Conservation (phyloP, 2,329 filamentous ascomycete genomes). For the Domatiomyces globalis region DNA sequence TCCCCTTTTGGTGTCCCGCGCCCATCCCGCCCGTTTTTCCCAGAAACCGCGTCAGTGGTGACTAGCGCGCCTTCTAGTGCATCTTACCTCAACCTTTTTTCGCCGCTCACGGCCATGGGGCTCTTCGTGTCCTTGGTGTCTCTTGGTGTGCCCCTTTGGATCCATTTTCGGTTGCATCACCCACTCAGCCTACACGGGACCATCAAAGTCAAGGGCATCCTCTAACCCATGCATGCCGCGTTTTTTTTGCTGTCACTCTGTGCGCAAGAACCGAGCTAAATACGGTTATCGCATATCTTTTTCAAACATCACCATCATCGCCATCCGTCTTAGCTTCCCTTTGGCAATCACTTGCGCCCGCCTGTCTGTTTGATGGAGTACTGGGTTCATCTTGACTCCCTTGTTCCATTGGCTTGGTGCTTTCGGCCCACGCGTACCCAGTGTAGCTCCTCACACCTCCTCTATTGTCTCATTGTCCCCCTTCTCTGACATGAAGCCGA, state of each 20-base stretch:
- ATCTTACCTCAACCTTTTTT: neutral
- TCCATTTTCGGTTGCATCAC: slow-evolving; percentile 7
- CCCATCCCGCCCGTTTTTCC: neutral
- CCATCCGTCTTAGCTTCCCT: slow-evolving; percentile 1
- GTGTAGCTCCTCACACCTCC: neutral
- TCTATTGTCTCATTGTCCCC: neutral
- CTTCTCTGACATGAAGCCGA: neutral
- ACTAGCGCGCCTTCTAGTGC: neutral
- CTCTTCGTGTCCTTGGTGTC: neutral
- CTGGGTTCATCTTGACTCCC: slow-evolving; percentile 3
- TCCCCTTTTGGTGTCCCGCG: slow-evolving; percentile 5
- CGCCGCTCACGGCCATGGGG: neutral
- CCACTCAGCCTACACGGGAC: slow-evolving; percentile 7
- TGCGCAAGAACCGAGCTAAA: slow-evolving; percentile 7
- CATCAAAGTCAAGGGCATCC: slow-evolving; percentile 3
- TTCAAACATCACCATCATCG: slow-evolving; percentile 6
- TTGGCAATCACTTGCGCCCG: neutral
- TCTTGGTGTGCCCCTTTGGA: neutral
- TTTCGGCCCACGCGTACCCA: neutral
- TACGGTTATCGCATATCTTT: slow-evolving; percentile 11
- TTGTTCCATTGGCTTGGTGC: neutral
- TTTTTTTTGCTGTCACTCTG: neutral
- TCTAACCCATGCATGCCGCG: neutral
- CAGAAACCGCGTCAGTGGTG: neutral
- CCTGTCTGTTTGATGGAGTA: slow-evolving; percentile 7